phyloP scores from a whole-genome alignment of 768 basidiomycete species.

The Russula compacta region DNA sequence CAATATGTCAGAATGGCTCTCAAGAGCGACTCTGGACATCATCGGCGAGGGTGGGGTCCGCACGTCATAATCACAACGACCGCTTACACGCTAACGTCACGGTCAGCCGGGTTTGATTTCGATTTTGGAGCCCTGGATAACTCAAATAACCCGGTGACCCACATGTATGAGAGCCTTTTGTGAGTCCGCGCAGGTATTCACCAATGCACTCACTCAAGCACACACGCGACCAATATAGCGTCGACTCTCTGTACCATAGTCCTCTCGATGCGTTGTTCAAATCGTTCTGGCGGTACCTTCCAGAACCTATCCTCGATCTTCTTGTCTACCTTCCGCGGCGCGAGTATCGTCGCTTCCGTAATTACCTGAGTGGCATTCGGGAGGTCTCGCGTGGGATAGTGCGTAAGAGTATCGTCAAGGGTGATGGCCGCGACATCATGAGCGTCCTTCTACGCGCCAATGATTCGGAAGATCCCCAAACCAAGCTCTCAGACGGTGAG shows the following conservation, averaged over 20 bases:
- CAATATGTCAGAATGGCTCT: slow-evolving; percentile 22
- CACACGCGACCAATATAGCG: slow-evolving; percentile 12
- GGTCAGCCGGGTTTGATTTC: slow-evolving; percentile 9
- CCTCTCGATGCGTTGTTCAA: slow-evolving; percentile 21
- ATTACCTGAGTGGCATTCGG: slow-evolving; percentile 22
- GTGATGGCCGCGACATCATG: slow-evolving; percentile 28
- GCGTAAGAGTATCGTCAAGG: slow-evolving; percentile 21
- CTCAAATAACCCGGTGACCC: slow-evolving; percentile 6
- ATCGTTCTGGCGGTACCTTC: slow-evolving; percentile 25
- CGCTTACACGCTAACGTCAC: background rate
- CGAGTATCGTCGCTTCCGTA: slow-evolving; percentile 25
- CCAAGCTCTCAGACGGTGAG: slow-evolving; percentile 26
- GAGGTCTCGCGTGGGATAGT: slow-evolving; percentile 23
- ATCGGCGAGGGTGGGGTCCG: slow-evolving; percentile 24
- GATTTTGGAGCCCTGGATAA: slow-evolving; percentile 11
- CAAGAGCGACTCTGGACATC: slow-evolving; percentile 24
- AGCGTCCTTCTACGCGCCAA: slow-evolving; percentile 31
- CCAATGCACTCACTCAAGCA: background rate
- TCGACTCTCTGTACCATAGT: slow-evolving; percentile 21
- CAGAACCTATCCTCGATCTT: slow-evolving; percentile 21
- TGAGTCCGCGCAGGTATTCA: background rate
- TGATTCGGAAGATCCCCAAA: slow-evolving; percentile 24
- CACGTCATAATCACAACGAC: too few species aligned
- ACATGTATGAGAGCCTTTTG: slow-evolving; percentile 11
- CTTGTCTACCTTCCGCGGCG: slow-evolving; percentile 26